Evolutionary conservation across 345 rosid genomes (phyloP).

Genomic region (Sonneratia alba): DNA sequence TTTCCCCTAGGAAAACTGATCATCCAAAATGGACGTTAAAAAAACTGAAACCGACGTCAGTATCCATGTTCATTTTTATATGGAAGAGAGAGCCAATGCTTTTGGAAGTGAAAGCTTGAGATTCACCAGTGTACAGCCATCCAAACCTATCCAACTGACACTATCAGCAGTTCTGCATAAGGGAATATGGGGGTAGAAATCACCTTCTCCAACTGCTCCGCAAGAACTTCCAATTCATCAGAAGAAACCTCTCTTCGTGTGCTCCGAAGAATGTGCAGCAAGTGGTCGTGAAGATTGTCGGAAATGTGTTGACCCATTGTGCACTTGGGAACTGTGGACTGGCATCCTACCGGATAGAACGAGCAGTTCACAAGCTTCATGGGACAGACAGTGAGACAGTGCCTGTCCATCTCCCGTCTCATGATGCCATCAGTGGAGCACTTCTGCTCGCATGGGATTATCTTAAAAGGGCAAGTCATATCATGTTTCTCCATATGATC

Average conservation of each 20-base stretch:
- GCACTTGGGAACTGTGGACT: conserved; percentile 39
- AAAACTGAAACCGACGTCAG: too few species aligned
- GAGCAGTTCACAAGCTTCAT: conserved; percentile 86
- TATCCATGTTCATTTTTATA: neutral
- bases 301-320: conserved; percentile 40
- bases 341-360: conserved; percentile 68
- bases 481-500: conserved; percentile 59
- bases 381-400: conserved; percentile 76
- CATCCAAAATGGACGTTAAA: too few species aligned
- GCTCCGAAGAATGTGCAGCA: conserved; percentile 47
- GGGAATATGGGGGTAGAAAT: neutral
- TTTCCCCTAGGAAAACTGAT: neutral
- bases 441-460: conserved; percentile 72
- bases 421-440: conserved; percentile 44
- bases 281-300: conserved; percentile 47
- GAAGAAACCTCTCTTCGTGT: conserved; percentile 47
- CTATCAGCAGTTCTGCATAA: neutral
- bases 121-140: neutral
- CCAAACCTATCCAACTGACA: neutral
- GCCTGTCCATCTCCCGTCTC: conserved; percentile 87
- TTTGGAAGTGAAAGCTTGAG: neutral
- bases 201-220: conserved; percentile 54
- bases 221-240: conserved; percentile 40
- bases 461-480: conserved; percentile 65
- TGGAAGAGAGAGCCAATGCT: neutral